phyloP scores from a whole-genome alignment of 805 yeast genomes.

The Brettanomyces nanus region DNA sequence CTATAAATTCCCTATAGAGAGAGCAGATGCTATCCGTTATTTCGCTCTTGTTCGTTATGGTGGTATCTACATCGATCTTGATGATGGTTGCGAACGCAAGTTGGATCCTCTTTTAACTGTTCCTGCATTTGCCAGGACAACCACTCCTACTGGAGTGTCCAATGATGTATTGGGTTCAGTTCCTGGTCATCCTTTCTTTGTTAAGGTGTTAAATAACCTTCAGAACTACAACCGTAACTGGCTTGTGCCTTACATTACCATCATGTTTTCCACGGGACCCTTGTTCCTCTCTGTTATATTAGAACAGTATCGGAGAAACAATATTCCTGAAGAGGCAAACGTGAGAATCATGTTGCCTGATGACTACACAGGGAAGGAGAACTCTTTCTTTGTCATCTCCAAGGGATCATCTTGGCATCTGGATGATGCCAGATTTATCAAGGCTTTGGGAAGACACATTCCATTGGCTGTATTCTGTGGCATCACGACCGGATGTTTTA shows the following conservation, averaged over 20 bases:
- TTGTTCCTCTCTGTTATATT: slow-evolving; percentile 77
- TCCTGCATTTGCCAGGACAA: slow-evolving; percentile 82
- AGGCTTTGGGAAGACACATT: slow-evolving; percentile 67
- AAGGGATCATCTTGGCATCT: slow-evolving; percentile 91
- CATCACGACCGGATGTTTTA: slow-evolving; percentile 5
- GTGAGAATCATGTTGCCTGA: slow-evolving; percentile 64
- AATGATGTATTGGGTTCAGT: slow-evolving; percentile 90
- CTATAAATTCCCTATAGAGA: slow-evolving; percentile 72
- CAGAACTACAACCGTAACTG: slow-evolving; percentile 62
- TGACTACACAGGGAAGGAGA: slow-evolving; percentile 55
- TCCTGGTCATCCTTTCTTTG: slow-evolving; percentile 80
- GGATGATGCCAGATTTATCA: slow-evolving; percentile 76
- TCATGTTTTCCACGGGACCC: slow-evolving; percentile 93
- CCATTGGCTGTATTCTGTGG: slow-evolving; percentile 43
- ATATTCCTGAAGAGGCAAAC: slow-evolving; percentile 54
- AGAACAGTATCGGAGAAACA: slow-evolving; percentile 82
- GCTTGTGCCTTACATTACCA: slow-evolving; percentile 81
- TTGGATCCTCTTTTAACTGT: slow-evolving; percentile 75
- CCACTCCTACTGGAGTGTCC: slow-evolving; percentile 84
- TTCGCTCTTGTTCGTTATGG: slow-evolving; percentile 79
- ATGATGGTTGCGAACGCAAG: slow-evolving; percentile 75
- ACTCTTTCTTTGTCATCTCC: slow-evolving; percentile 65
- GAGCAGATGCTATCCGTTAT: slow-evolving; percentile 89
- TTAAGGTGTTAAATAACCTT: slow-evolving; percentile 58
- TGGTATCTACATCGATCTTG: slow-evolving; percentile 85